Base-by-base conservation (phyloP, 441 rosid species). In the Populus tomentosa region DNA sequence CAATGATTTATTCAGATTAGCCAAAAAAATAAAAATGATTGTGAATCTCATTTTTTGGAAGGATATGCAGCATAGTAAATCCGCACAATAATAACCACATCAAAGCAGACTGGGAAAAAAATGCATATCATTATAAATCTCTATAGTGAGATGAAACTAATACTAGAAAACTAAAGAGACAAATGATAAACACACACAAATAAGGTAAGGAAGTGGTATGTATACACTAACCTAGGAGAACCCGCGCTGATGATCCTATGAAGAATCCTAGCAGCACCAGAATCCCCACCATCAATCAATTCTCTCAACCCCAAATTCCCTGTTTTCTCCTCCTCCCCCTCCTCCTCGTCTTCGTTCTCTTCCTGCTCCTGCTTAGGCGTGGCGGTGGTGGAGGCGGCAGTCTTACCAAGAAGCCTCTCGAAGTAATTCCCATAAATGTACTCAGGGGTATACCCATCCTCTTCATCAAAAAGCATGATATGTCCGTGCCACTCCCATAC, bases 401-500 rank as follows among this genome's bases (percentile, higher is more conserved):
- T 53, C 78, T 84, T 91, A 56, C 82, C 88, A 70, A 82, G 91
- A 91, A 92, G 85, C 81, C 94, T 90, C 92, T 96, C 98, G 67
- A 96, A 96, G 86, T 96, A 92, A 82, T 96, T 92, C 67, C 98
- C 99, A 65, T 96, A 96, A 11, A 96, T 92, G 78, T 94, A 96
- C 90, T 94, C 99, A 1, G 98, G 98, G 0, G 86, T 80, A 18
- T 86, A 94, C 32, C 95, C 99, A 65, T 90, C 84, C 74, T 91
- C 97, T 71, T 94, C 99, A 46, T 94, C 95, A 71, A 92, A 94
- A 77, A 94, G 72, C 99, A 94, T 89, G 32, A 95, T 92, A 77
- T 95, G 98, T 0, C 98, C 99, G 35, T 95, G 99, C 98, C 99
- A 95, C 86, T 95, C 99, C 99, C 99, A 95, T 3, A 92, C 94